Percentiles rank a stretch among this genome's conserved stretches.
Conservation (phyloP, 148 eudicot species). For the Polygonum maritimum region DNA sequence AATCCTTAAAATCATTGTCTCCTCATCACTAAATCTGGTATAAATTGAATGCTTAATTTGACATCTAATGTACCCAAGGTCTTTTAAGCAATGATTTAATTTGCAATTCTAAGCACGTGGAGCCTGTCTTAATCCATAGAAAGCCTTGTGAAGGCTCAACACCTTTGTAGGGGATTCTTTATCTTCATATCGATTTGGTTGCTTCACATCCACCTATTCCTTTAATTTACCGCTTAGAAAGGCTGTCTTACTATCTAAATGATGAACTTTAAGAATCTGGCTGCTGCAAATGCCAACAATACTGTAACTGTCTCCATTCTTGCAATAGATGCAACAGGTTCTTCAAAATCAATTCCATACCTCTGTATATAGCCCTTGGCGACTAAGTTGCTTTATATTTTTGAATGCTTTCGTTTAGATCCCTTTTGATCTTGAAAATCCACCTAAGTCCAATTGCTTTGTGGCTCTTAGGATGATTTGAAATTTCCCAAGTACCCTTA, state of each 20-base stretch:
- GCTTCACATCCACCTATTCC: neutral
- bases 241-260: neutral
- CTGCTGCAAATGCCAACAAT: neutral
- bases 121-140: neutral
- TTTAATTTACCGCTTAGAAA: neutral
- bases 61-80: neutral
- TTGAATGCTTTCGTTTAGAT: neutral
- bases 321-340: neutral
- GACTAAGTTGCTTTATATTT: neutral
- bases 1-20: neutral
- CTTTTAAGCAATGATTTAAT: neutral
- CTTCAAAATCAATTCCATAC: neutral
- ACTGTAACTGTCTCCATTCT: neutral
- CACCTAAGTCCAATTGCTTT: neutral
- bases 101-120: neutral
- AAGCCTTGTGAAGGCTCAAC: neutral
- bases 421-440: neutral
- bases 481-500: neutral
- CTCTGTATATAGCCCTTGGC: neutral
- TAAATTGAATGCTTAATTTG: neutral
- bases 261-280: neutral
- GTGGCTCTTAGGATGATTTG: neutral
- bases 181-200: neutral
- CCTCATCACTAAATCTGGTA: neutral
- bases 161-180: neutral